These are phyloP conservation scores for Phaseolus coccineus DNA, from an alignment of 331 rosid genomes.

Conservation along the genomic window DNA sequence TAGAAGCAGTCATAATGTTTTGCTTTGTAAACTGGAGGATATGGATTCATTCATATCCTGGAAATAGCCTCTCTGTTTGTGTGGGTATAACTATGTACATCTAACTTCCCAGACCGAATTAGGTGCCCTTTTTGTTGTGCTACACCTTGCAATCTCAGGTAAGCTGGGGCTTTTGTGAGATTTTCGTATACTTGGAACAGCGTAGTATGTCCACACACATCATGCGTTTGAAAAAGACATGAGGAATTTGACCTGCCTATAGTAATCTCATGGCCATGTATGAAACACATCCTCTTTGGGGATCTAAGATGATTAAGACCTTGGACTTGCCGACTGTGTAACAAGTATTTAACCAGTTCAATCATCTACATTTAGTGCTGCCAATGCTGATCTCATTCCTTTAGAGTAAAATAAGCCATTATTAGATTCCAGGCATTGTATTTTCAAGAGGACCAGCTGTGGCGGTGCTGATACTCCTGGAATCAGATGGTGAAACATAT, in stretches of 20 bases:
- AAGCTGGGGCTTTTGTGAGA: slow-evolving; percentile 2
- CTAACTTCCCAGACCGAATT: not conserved
- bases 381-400: slow-evolving; percentile 45
- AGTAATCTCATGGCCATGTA: slow-evolving; percentile 10
- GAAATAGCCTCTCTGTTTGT: not conserved
- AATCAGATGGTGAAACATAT: slow-evolving; percentile 79
- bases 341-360: not conserved
- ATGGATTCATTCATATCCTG: not conserved
- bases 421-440: slow-evolving; percentile 93
- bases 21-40: not conserved
- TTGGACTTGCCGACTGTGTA: slow-evolving; percentile 3
- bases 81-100: not conserved
- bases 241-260: slow-evolving; percentile 14
- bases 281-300: slow-evolving; percentile 15
- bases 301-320: slow-evolving; percentile 25
- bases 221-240: not conserved
- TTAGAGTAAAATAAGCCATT: slow-evolving; percentile 51
- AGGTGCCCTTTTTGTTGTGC: not conserved
- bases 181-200: slow-evolving; percentile 27
- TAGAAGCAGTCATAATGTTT: not conserved
- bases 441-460: slow-evolving; percentile 98
- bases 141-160: slow-evolving; percentile 17
- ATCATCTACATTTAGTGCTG: slow-evolving; percentile 32
- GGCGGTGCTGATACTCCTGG: slow-evolving; percentile 82
- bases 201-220: not conserved